Conservation (phyloP, 192 early-diverging fungal species). For the Martensiomyces pterosporus region DNA sequence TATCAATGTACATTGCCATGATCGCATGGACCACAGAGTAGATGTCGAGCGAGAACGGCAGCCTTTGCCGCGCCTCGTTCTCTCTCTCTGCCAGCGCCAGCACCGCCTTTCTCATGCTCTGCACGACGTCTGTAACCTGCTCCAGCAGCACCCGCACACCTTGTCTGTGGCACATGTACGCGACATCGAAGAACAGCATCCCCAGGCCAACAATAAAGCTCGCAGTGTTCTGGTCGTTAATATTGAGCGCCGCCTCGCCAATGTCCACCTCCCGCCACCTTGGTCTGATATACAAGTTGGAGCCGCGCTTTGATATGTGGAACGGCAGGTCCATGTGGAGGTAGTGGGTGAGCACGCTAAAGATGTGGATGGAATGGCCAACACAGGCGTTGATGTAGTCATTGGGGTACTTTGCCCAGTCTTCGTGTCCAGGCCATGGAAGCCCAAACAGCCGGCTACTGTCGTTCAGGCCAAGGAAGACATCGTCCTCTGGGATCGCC, state of each 20-base stretch:
- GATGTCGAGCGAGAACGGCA: slow-evolving; percentile 29
- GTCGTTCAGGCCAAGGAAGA: slow-evolving; percentile 24
- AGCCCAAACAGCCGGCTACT: slow-evolving; percentile 34
- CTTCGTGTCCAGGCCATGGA: slow-evolving; percentile 43
- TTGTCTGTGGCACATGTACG: slow-evolving; percentile 33
- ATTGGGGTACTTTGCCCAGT: slow-evolving; percentile 44
- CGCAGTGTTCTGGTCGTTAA: slow-evolving; percentile 14
- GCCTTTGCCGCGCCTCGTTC: slow-evolving; percentile 9
- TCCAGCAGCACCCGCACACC: slow-evolving; percentile 32
- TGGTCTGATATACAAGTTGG: slow-evolving; percentile 34
- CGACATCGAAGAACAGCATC: slow-evolving; percentile 44
- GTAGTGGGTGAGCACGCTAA: slow-evolving; percentile 45
- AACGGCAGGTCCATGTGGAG: slow-evolving; percentile 39
- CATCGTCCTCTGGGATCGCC: slow-evolving; percentile 8
- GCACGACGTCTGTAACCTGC: slow-evolving; percentile 26
- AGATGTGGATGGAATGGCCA: slow-evolving; percentile 35
- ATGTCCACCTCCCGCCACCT: slow-evolving; percentile 32
- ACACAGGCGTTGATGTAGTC: slow-evolving; percentile 51
- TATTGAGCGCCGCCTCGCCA: slow-evolving; percentile 31
- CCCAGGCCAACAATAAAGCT: slow-evolving; percentile 39
- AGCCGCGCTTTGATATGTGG: slow-evolving; percentile 27
- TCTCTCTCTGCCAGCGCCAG: slow-evolving; percentile 14
- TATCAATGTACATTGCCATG: slow-evolving; percentile 24
- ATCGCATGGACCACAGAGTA: slow-evolving; percentile 31
- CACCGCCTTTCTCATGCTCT: slow-evolving; percentile 34